A percentile compares a stretch with the other conserved stretches of the same genome.
Conservation (phyloP, 768 basidiomycete genomes). For the Suillus lakei region DNA sequence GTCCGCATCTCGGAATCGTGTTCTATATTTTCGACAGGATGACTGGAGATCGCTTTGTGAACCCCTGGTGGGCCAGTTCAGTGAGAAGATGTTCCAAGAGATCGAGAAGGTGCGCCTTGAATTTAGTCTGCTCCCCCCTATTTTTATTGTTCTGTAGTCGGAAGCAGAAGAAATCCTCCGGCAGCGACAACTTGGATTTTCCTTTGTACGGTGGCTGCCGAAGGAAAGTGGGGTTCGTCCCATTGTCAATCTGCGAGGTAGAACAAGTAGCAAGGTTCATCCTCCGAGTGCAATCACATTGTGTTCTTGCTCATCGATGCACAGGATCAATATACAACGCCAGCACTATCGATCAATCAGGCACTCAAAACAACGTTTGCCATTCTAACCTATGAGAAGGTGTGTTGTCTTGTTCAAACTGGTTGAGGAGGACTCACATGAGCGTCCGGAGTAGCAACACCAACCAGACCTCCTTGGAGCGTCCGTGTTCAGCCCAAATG, state of each 20-base stretch:
- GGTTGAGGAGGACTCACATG: background rate
- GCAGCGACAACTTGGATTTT: constrained; percentile 79
- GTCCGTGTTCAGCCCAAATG: constrained; percentile 82
- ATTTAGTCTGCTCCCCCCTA: background rate
- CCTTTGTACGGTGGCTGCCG: constrained; percentile 87
- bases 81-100: constrained; percentile 68
- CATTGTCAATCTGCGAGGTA: constrained; percentile 85
- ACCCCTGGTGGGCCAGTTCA: constrained; percentile 81
- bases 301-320: background rate
- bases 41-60: constrained; percentile 88
- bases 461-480: constrained; percentile 73
- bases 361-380: constrained; percentile 84
- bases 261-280: constrained; percentile 42
- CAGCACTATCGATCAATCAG: constrained; percentile 81
- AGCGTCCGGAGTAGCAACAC: constrained; percentile 50
- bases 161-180: constrained; percentile 70
- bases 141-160: constrained; percentile 41
- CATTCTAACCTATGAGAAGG: constrained; percentile 89
- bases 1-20: constrained; percentile 77
- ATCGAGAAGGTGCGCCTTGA: constrained; percentile 61
- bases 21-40: constrained; percentile 93
- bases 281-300: background rate
- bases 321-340: constrained; percentile 36
- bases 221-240: constrained; percentile 96
- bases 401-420: constrained; percentile 27